phyloP scores from a whole-genome alignment of 202 grass and related monocot genomes.

The Brachypodium distachyon region DNA sequence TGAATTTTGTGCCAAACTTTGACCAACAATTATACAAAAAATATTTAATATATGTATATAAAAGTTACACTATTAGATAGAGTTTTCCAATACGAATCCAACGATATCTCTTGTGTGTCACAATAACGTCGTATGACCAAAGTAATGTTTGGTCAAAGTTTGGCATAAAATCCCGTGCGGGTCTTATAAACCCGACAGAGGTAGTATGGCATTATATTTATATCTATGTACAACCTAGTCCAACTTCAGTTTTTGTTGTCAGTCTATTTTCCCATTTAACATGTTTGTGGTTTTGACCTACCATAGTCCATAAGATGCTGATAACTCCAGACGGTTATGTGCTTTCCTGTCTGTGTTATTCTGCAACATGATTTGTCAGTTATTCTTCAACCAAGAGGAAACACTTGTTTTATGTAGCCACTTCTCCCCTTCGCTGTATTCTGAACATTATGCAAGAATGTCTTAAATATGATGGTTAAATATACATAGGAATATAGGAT shows the following conservation, averaged over 20 bases:
- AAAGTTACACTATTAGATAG: no score
- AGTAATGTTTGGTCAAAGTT: no score
- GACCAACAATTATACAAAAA: no score
- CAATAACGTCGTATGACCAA: no score
- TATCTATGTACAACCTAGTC: background rate
- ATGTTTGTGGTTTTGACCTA: background rate
- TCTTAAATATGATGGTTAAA: constrained; percentile 14
- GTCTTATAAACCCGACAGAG: no score
- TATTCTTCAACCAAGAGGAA: background rate
- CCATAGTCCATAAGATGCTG: background rate
- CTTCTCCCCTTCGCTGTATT: background rate
- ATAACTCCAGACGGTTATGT: background rate
- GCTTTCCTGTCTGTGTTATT: background rate
- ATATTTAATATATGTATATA: no score
- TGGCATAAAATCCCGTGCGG: no score
- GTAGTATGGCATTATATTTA: background rate
- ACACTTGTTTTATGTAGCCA: background rate
- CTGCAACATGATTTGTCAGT: background rate
- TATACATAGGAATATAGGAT: no score
- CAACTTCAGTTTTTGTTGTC: background rate
- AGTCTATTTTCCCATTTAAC: background rate
- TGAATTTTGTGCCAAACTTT: no score
- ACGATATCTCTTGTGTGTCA: no score
- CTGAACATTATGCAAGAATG: background rate
- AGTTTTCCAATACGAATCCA: no score